A percentile compares a stretch with the other conserved stretches of the same genome.
These are phyloP conservation scores for Coemansia sp. DNA, from an alignment of 192 early-diverging fungal genomes.

Conservation along the genomic window DNA sequence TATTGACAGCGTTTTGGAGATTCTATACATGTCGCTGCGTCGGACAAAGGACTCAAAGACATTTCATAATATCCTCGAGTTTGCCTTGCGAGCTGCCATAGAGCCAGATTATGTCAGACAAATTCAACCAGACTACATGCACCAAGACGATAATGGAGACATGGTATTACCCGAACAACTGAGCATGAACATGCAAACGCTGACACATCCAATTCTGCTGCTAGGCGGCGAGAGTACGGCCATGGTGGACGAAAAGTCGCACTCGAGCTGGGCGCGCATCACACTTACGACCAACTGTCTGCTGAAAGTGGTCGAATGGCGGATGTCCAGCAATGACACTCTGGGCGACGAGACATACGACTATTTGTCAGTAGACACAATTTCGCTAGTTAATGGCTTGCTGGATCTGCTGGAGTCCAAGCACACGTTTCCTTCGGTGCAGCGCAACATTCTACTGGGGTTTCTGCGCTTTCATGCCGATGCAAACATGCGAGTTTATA, in stretches of 20 bases:
- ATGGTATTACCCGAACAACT: background rate
- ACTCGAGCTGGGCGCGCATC: constrained; percentile 35
- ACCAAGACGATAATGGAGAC: background rate
- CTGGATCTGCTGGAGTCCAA: constrained; percentile 38
- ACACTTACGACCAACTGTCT: constrained; percentile 24
- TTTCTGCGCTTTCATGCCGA: constrained; percentile 51
- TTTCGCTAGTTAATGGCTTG: constrained; percentile 34
- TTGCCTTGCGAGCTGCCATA: constrained; percentile 21
- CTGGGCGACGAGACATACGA: constrained; percentile 19
- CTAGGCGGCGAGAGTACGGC: background rate
- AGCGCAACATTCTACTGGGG: constrained; percentile 35
- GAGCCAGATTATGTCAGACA: constrained; percentile 27
- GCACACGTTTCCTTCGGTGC: constrained; percentile 38
- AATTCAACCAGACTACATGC: background rate
- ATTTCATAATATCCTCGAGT: constrained; percentile 18
- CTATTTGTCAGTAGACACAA: constrained; percentile 25
- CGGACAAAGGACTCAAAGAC: constrained; percentile 13
- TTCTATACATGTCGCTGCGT: constrained; percentile 22
- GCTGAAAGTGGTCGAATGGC: constrained; percentile 28
- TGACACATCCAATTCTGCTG: constrained; percentile 9
- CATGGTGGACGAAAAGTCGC: constrained; percentile 11
- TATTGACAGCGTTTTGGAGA: constrained; percentile 28
- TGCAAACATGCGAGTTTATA: constrained; percentile 39
- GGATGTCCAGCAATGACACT: constrained; percentile 35
- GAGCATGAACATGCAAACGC: background rate